Base-by-base conservation (phyloP, 2,329 filamentous ascomycete species). In the Cordyceps farinosa region DNA sequence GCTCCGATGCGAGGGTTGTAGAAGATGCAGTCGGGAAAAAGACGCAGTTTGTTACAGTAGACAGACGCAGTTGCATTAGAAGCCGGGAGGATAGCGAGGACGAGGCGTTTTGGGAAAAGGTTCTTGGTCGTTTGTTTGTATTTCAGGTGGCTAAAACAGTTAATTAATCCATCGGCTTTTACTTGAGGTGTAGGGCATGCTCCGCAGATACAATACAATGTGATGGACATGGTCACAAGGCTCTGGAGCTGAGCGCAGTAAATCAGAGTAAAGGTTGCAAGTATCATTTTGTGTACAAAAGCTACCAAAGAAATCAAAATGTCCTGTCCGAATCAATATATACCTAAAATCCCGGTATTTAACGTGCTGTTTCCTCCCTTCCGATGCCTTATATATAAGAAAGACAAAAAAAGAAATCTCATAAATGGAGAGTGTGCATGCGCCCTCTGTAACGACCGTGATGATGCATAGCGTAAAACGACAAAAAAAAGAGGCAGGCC, bases 371-470 rank as follows among this genome's bases (percentile, higher is more conserved):
- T 22, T 50, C 30, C 48, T 36, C 10, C 58, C 17, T 47, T n/a
- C 58, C 40, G 6, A 22, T 27, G 34, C 42, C 27, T 48, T 54
- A 61, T 47, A 61, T 47, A 52, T 11, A 45, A 45, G 42, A 61
- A 52, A 22, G 22, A 22, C 22, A 22, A 22, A 22, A 22, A 22
- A 22, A 22, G 22, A 22, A 22, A 40, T 6, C 22, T 60, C 3
- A 60, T 30, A 8, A 51, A 32, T 9, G 22, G 22, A 22, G 22
- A 22, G 22, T 22, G 22, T 22, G 22, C 22, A 42, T 42, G 27
- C 48, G 34, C 60, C 60, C 60, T 55, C 51, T 50, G 60, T 62
- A 62, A 62, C 51, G 60, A 62, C 60, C 60, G 60, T 62, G 60
- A 50, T 40, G 59, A 61, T 55, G 59, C 58, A 48, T 30, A 17